A percentile compares a stretch with the other conserved stretches of the same genome.
Evolutionary conservation across 2,329 filamentous ascomycete genomes (phyloP).

Genomic region (Epicoccum nigrum): DNA sequence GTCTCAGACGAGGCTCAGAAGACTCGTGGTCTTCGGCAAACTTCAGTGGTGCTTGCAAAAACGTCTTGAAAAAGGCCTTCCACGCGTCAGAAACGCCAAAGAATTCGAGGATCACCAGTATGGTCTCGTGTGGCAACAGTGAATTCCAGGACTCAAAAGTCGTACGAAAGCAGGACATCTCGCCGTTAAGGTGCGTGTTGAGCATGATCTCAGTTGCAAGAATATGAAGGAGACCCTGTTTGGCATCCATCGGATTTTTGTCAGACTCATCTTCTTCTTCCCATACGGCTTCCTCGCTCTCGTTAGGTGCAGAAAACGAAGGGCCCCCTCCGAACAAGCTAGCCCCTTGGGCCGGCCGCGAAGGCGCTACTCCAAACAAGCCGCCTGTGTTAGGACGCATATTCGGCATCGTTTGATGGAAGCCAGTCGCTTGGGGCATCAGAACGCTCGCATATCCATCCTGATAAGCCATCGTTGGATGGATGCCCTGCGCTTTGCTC

Average conservation of each 20-base stretch:
- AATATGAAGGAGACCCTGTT: constrained; percentile 40
- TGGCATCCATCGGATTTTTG: constrained; percentile 40
- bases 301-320: too few species aligned
- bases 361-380: too few species aligned
- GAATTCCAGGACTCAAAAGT: constrained; percentile 41
- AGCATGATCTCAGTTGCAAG: constrained; percentile 40
- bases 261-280: constrained; percentile 7
- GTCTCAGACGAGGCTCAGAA: constrained; percentile 46
- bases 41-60: constrained; percentile 55
- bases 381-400: too few species aligned
- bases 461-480: too few species aligned
- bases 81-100: constrained; percentile 53
- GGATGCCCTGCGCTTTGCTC: too few species aligned
- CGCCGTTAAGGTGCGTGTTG: constrained; percentile 39
- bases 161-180: constrained; percentile 40
- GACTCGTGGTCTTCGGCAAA: constrained; percentile 46
- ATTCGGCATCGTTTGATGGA: too few species aligned
- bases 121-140: constrained; percentile 53
- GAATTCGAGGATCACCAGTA: constrained; percentile 52
- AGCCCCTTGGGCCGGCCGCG: too few species aligned
- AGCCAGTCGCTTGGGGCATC: too few species aligned
- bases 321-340: background rate
- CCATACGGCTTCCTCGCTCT: too few species aligned
- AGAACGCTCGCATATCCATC: too few species aligned
- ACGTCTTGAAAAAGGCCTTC: constrained; percentile 54